Evolutionary conservation across 129 eudicot species (phyloP).

Genomic region (Artemisia annua): DNA sequence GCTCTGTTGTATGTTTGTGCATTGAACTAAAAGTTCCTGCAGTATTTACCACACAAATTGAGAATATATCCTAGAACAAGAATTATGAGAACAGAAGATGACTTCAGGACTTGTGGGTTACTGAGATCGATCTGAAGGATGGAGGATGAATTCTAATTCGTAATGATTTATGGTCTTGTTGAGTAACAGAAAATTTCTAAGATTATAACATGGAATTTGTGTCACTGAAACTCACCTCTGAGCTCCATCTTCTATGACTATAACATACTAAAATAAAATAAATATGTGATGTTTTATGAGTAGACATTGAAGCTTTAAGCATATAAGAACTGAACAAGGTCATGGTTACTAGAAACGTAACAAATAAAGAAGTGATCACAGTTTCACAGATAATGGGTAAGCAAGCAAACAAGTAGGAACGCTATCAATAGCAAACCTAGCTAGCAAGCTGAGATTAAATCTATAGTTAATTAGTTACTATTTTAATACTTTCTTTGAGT

Average conservation of each 20-base stretch:
- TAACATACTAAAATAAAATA: too few species aligned
- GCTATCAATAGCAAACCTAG: conserved; percentile 21
- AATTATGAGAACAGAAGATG: neutral
- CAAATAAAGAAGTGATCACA: conserved; percentile 60
- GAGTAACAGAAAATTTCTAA: neutral
- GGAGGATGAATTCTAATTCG: neutral
- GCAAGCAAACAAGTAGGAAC: conserved; percentile 66
- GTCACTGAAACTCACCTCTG: too few species aligned
- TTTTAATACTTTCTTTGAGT: neutral
- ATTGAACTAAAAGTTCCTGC: conserved; percentile 1
- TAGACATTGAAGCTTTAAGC: conserved; percentile 87
- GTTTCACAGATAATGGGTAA: too few species aligned
- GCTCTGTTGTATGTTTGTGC: neutral
- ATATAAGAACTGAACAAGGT: conserved; percentile 76
- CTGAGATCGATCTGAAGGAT: neutral
- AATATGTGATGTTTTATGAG: neutral
- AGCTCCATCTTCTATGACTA: too few species aligned
- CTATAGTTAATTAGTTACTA: neutral
- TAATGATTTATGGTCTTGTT: neutral
- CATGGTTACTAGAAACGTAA: conserved; percentile 73
- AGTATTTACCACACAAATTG: neutral
- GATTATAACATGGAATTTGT: neutral
- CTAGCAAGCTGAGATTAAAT: neutral
- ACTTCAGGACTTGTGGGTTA: neutral
- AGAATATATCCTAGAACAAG: neutral